A percentile compares a stretch with the other conserved stretches of the same genome.
Evolutionary conservation across 2,329 filamentous ascomycete genomes (phyloP).

Genomic region (Colletotrichum trifolii): DNA sequence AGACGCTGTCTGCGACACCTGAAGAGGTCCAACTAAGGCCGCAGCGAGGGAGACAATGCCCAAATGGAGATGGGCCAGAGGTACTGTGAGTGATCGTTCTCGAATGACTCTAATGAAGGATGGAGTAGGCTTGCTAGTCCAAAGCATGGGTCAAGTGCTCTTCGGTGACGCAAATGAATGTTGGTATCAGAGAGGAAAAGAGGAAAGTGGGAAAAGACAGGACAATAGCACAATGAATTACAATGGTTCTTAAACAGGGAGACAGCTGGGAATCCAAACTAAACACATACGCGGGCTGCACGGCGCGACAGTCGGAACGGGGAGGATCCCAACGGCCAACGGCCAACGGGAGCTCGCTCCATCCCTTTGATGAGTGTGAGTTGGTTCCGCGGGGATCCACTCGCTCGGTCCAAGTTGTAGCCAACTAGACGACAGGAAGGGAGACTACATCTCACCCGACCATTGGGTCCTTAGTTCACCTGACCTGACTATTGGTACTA

Average conservation of each 20-base stretch:
- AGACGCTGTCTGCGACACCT: background rate
- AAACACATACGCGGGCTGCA: background rate
- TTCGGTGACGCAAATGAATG: background rate
- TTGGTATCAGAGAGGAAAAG: background rate
- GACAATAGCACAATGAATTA: background rate
- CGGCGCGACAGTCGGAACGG: conserved; percentile 22
- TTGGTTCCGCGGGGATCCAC: conserved; percentile 16
- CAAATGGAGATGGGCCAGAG: background rate
- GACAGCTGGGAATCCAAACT: conserved; percentile 1
- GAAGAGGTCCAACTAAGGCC: background rate
- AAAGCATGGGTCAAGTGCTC: background rate
- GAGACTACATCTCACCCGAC: no score
- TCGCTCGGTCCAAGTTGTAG: background rate
- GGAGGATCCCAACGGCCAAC: conserved; percentile 7
- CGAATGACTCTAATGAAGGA: background rate
- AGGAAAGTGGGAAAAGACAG: background rate
- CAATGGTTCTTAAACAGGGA: background rate
- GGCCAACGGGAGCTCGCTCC: conserved; percentile 9
- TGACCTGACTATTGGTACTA: no score
- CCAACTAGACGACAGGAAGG: background rate
- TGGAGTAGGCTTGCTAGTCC: background rate
- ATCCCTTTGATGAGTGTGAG: conserved; percentile 7
- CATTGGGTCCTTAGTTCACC: no score
- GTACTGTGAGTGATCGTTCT: background rate
- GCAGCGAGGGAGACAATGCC: background rate